Evolutionary conservation across 768 basidiomycete genomes (phyloP), one percentile per base, ranked within the genome.

Genomic region (Paxillus involutus): DNA sequence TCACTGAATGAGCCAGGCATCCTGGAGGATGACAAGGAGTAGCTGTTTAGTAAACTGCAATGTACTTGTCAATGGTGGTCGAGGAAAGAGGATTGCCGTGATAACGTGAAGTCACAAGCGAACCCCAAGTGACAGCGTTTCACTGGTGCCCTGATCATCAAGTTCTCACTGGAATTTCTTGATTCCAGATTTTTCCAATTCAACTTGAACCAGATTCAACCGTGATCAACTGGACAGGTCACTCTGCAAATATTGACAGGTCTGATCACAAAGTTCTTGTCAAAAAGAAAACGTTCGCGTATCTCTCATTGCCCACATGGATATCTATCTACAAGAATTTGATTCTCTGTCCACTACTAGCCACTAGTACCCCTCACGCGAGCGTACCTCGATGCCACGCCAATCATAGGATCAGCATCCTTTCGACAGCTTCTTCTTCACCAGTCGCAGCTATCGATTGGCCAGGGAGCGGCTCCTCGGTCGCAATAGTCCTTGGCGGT

Each of bases 1-100:
- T 74, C 67, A 78, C 80, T 74, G 73, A 53, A 69, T 59, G 64
- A 75, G 59, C 61, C 73, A 61, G 76, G 64, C 82, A 85, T 83
- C 61, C 72, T 70, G 63, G 45, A 47, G 52, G 32, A 42, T 26
- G 44, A 26, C 26, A 6, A 26, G 49, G 63, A 58, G 62, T 47
- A 46, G 50, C 49, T 35, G 33, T 35, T 6, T 3, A 26, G 26
- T 26, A 26, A 26, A 26, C n/a, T 40, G 7, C 17, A 19, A 19
- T 40, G 39, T 35, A 14, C n/a, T 46, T 32, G 8, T 21, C 10
- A 24, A 43, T 43, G 44, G 29, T 13, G 33, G 43, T 44, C 32
- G 29, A 58, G 52, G 52, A 61, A 61, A 63, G 53, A 58, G 51
- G 41, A 44, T 37, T 26, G 26, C 26, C 26, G 26, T 26, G 26